These are phyloP conservation scores for Vitis riparia DNA, from an alignment of 164 flowering plant species.

Conservation along the genomic window DNA sequence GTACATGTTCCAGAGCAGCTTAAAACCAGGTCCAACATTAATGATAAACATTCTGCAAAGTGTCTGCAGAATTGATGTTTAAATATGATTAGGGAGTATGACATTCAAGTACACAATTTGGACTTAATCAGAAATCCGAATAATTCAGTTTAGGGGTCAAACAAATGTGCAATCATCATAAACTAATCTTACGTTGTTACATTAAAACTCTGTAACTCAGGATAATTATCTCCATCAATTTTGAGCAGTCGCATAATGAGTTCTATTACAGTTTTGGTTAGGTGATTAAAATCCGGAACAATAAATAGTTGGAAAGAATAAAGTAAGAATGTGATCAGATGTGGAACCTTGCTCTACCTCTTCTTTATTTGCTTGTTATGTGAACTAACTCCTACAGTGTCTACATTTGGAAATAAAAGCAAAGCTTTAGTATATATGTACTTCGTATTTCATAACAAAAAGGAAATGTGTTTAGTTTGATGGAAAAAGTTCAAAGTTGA, in stretches of 20 bases:
- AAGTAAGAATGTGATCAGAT: neutral
- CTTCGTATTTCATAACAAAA: no score
- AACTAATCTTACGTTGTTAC: neutral
- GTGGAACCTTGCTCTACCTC: no score
- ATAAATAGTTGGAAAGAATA: neutral
- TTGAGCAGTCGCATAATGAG: constrained; percentile 37
- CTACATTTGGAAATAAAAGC: no score
- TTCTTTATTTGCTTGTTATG: no score
- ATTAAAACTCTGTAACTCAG: constrained; percentile 28
- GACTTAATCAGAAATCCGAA: neutral
- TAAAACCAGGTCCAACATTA: constrained; percentile 47
- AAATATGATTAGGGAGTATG: neutral
- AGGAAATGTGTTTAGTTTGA: no score
- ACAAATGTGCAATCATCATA: no score
- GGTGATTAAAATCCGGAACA: constrained; percentile 31
- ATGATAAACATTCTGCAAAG: constrained; percentile 39
- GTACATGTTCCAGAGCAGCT: constrained; percentile 33
- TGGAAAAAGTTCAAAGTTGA: no score
- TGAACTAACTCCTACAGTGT: no score
- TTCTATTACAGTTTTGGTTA: constrained; percentile 39
- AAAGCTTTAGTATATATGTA: no score
- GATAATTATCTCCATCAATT: constrained; percentile 46
- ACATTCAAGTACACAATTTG: no score
- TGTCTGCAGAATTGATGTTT: constrained; percentile 27
- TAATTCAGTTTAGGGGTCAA: no score